Evolutionary conservation across 129 eudicot species (phyloP), one percentile per base, ranked within the genome.

Genomic region (Artemisia annua): DNA sequence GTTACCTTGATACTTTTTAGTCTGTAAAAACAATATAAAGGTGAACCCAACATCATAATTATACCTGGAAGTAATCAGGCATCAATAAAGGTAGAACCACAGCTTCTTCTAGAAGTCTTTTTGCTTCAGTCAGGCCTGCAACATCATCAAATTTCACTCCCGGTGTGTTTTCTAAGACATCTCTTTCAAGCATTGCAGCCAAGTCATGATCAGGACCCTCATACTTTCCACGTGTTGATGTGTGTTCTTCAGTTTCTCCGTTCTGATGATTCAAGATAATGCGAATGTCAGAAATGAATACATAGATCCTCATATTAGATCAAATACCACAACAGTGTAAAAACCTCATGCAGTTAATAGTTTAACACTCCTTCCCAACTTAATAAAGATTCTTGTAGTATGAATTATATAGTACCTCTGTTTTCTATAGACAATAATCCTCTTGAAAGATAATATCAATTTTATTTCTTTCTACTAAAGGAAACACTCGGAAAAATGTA

Each of bases 1-100:
- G 35, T 30, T 30, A 30, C 35, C 30, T 28, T 2, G 4, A 28
- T 0, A 1, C 3, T 2, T 28, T 28, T 28, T 30, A 30, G 35
- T 30, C 1, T 24, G 28, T 4, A 30, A 30, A 30, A 30, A 30
- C 4, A 30, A 30, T 30, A 30, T 30, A 3, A 30, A 30, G 0
- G 0, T 30, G 35, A 3, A 30, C 5, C 39, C 7, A 57, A 79
- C 19, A 68, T 55, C 4, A 50, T 7, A 24, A 5, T n/a, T 24
- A 57, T 83, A 93, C 98, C 98, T 95, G 99, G 76, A 95, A 95
- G 83, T 95, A 95, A 48, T 95, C 99, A 58, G 99, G 99, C 99
- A 95, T 95, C 90, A 90, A 86, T 59, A 95, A 59, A n/a, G 99
- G 99, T 81, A 95, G 97, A 78, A 95, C 99, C 62, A 95, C 99